Conservation (phyloP, 1,284 basidiomycete species). For the Austropuccinia psidii region DNA sequence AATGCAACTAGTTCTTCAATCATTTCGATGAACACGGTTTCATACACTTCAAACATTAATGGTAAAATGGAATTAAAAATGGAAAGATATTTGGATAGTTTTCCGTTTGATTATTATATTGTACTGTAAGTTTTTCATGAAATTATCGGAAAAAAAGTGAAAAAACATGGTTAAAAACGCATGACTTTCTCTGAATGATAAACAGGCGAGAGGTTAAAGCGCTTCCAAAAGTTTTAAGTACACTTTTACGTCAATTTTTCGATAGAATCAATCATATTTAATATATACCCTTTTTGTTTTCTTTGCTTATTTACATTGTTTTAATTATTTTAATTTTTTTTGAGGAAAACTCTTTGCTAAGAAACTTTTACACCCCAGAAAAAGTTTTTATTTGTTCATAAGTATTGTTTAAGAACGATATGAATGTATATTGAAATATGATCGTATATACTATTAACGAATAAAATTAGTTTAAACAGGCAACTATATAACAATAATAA, state of each 20-base stretch:
- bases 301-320: too few relatives aligned
- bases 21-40: slow-evolving; percentile 83
- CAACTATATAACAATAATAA: too few relatives aligned
- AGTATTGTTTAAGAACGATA: too few relatives aligned
- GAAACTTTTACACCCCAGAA: too few relatives aligned
- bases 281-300: neutral
- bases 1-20: slow-evolving; percentile 51
- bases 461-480: too few relatives aligned
- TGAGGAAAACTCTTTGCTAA: too few relatives aligned
- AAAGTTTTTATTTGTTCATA: too few relatives aligned
- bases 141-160: neutral
- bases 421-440: too few relatives aligned
- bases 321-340: too few relatives aligned
- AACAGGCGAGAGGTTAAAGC: slow-evolving; percentile 65
- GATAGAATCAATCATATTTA: slow-evolving; percentile 42
- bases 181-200: neutral
- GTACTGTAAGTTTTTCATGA: slow-evolving; percentile 57
- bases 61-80: slow-evolving; percentile 81
- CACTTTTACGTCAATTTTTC: slow-evolving; percentile 76
- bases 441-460: too few relatives aligned
- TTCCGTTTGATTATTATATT: slow-evolving; percentile 98
- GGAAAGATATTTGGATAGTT: slow-evolving; percentile 83
- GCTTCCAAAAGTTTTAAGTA: slow-evolving; percentile 81
- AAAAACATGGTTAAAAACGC: neutral
- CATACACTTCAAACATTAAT: slow-evolving; percentile 68